A percentile compares a stretch with the other conserved stretches of the same genome.
phyloP scores from a whole-genome alignment of 805 yeast genomes.

The Starmerella apis region DNA sequence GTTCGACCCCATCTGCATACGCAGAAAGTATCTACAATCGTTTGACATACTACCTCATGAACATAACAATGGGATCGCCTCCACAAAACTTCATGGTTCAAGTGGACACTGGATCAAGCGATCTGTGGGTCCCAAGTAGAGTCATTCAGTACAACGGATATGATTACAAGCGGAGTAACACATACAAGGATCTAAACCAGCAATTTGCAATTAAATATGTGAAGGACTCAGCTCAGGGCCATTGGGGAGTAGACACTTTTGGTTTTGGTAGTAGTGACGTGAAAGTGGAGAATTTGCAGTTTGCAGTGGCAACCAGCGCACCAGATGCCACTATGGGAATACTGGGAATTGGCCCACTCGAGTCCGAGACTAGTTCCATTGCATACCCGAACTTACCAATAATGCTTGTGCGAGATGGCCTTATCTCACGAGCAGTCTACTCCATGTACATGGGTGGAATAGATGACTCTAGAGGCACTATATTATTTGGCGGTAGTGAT shows the following conservation, averaged over 20 bases:
- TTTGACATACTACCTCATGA: slow-evolving; percentile 30
- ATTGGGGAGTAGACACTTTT: slow-evolving; percentile 56
- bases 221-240: slow-evolving; percentile 45
- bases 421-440: slow-evolving; percentile 46
- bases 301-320: slow-evolving; percentile 64
- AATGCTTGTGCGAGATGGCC: slow-evolving; percentile 46
- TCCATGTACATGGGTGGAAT: slow-evolving; percentile 49
- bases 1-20: not conserved
- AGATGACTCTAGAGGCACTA: slow-evolving; percentile 37
- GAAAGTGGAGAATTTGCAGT: slow-evolving; percentile 44
- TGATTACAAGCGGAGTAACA: slow-evolving; percentile 16
- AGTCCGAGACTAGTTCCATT: slow-evolving; percentile 17
- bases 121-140: slow-evolving; percentile 27
- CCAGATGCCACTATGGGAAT: slow-evolving; percentile 49
- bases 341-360: slow-evolving; percentile 28
- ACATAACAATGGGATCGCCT: slow-evolving; percentile 42
- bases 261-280: slow-evolving; percentile 35
- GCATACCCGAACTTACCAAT: slow-evolving; percentile 53
- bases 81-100: slow-evolving; percentile 45
- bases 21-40: slow-evolving; percentile 23
- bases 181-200: slow-evolving; percentile 17
- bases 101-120: slow-evolving; percentile 62
- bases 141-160: slow-evolving; percentile 25
- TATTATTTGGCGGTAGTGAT: slow-evolving; percentile 66
- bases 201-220: slow-evolving; percentile 30